phyloP scores from a whole-genome alignment of 179 eudicot genomes.

The Beta corolliflora region DNA sequence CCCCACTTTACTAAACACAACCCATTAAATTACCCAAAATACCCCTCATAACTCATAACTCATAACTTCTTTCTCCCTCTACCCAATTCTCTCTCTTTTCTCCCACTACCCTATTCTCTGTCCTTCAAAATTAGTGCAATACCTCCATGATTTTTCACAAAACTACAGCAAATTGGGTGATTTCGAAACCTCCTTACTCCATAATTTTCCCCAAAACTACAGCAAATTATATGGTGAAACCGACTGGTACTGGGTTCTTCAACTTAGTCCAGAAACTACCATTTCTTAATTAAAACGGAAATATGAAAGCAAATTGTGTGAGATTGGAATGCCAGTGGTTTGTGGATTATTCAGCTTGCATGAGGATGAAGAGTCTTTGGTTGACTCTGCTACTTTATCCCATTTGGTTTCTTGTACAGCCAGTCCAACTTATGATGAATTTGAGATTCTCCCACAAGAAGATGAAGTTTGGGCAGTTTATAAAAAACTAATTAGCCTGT shows the following conservation, averaged over 20 bases:
- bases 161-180: too few relatives aligned
- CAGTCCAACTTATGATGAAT: conserved; percentile 35
- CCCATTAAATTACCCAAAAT: too few relatives aligned
- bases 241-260: conserved; percentile 51
- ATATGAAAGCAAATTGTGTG: conserved; percentile 35
- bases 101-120: too few relatives aligned
- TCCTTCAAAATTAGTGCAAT: too few relatives aligned
- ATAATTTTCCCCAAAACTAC: too few relatives aligned
- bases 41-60: too few relatives aligned
- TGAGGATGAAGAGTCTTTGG: conserved; percentile 25
- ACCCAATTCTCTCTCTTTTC: too few relatives aligned
- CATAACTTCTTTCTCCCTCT: too few relatives aligned
- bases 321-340: conserved; percentile 35
- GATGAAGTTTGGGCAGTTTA: conserved; percentile 46
- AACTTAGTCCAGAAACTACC: conserved; percentile 32
- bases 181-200: too few relatives aligned
- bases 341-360: conserved; percentile 35
- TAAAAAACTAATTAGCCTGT: too few relatives aligned
- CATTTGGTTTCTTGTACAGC: conserved; percentile 37
- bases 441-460: conserved; percentile 37
- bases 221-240: conserved; percentile 28
- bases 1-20: too few relatives aligned
- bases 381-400: conserved; percentile 32
- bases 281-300: conserved; percentile 23
- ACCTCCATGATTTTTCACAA: too few relatives aligned